phyloP scores from a whole-genome alignment of 2,329 filamentous ascomycete species.

The Sporothrix pseudoabietina region DNA sequence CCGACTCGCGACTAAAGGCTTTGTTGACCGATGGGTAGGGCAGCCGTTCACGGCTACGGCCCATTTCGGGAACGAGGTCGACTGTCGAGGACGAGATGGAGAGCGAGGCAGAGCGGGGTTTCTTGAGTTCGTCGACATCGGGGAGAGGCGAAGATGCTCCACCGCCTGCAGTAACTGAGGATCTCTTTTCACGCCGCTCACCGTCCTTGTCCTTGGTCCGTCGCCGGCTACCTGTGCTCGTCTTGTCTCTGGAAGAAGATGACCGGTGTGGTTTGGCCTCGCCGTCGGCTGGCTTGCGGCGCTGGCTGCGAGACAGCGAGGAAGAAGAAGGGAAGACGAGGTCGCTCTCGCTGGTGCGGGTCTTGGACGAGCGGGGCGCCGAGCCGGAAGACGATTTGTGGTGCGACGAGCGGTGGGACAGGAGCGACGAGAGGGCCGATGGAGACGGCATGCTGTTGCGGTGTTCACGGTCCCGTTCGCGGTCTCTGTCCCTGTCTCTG shows the following conservation, averaged over 20 bases:
- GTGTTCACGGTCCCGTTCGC: slow-evolving; percentile 15
- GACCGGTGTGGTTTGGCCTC: slow-evolving; percentile 22
- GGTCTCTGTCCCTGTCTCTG: not conserved
- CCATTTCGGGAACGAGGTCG: slow-evolving; percentile 54
- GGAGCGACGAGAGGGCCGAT: slow-evolving; percentile 30
- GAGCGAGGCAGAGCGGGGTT: slow-evolving; percentile 14
- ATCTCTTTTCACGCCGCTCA: slow-evolving; percentile 25
- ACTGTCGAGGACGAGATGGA: slow-evolving; percentile 25
- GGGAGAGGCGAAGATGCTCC: not conserved
- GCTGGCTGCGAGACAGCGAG: slow-evolving; percentile 24
- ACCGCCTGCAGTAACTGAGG: slow-evolving; percentile 4
- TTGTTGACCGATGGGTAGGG: slow-evolving; percentile 87
- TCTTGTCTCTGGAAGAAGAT: slow-evolving; percentile 23
- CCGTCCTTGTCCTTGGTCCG: slow-evolving; percentile 25
- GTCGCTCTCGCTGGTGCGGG: slow-evolving; percentile 32
- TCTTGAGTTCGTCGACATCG: slow-evolving; percentile 19
- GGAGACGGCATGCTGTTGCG: slow-evolving; percentile 26
- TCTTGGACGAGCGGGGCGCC: slow-evolving; percentile 22
- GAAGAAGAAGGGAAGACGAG: slow-evolving; percentile 27
- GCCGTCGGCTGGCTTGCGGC: slow-evolving; percentile 15
- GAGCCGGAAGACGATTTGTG: slow-evolving; percentile 27
- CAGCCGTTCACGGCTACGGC: slow-evolving; percentile 51
- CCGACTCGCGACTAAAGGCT: slow-evolving; percentile 83
- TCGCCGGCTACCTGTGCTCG: slow-evolving; percentile 18
- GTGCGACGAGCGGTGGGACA: slow-evolving; percentile 26